Evolutionary conservation across 306 rosid species (phyloP).

Genomic region (Gleditsia sinensis): DNA sequence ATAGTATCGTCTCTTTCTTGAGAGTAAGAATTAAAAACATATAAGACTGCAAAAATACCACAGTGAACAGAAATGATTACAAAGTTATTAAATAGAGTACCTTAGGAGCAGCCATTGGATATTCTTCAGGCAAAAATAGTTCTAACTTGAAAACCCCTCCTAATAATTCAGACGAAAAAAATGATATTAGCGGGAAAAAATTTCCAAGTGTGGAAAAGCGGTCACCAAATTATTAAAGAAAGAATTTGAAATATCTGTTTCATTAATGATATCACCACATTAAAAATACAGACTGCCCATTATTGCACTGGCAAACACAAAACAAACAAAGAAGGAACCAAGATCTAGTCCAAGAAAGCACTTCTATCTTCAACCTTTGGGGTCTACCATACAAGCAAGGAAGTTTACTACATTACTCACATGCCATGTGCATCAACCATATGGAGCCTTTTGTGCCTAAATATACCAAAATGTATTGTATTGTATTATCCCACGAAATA

Average conservation of each 20-base stretch:
- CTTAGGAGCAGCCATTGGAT: slow-evolving; percentile 99
- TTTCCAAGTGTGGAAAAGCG: background rate
- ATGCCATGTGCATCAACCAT: background rate
- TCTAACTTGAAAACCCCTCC: slow-evolving; percentile 98
- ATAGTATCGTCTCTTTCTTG: slow-evolving; percentile 9
- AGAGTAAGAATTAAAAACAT: slow-evolving; percentile 2
- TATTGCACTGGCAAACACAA: background rate
- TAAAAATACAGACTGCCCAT: background rate
- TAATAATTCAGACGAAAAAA: slow-evolving; percentile 38
- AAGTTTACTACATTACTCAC: background rate
- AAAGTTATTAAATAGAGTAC: slow-evolving; percentile 41
- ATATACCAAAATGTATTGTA: no score
- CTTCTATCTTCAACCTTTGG: background rate
- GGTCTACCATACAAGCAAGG: background rate
- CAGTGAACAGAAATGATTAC: slow-evolving; percentile 10
- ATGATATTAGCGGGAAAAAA: slow-evolving; percentile 1
- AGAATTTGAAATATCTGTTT: background rate
- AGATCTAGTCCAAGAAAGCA: slow-evolving; percentile 11
- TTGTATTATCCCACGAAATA: no score
- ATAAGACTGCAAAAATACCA: slow-evolving; percentile 7
- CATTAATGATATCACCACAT: background rate
- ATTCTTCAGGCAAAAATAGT: slow-evolving; percentile 90
- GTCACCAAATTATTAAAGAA: background rate
- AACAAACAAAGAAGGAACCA: slow-evolving; percentile 7
- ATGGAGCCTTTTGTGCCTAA: no score